Base-by-base conservation (phyloP, 1,284 basidiomycete species). In the Fomitopsis schrenkii region DNA sequence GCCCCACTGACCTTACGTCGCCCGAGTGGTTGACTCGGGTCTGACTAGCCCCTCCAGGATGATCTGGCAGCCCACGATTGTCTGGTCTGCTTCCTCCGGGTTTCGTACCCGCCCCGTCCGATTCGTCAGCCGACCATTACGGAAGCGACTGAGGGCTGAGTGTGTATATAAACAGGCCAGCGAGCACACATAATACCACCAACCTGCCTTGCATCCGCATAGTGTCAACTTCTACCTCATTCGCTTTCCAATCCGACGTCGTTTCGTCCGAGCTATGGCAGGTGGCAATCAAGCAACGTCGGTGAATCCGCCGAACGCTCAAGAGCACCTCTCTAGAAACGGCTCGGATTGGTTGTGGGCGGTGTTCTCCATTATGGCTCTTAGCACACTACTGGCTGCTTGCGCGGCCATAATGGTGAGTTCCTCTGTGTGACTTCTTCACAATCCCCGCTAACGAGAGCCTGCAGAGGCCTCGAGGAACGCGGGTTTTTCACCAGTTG, bases 321-420 rank as follows among this genome's bases (percentile, higher is more conserved):
- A 73, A 50, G 64, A 68, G 55, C 76, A 80, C 65, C 76, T 81
- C 66, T 76, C 75, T 38, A 68, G 68, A 0, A 68, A 72, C 57
- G 78, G 74, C 5, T 79, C 81, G 2, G 76, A 84, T 71, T 87
- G 79, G 78, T 76, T 83, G 28, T 86, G 83, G 79, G 75, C 82
- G 0, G 83, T 84, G 38, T 83, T 83, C 60, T 76, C 81, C 19
- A 62, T 83, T 62, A 81, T 83, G 79, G 61, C 75, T 5, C 15
- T 81, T 9, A 70, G 75, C 22, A 75, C 76, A 65, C 59, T 83
- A 5, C 41, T 71, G 54, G 68, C 77, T 56, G 59, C 82, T 42
- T 68, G 60, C 36, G 81, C 78, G 75, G 72, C 74, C 7, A 75
- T 78, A 62, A 69, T 68, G 28, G 78, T 78, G 38, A 33, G 64